A percentile compares a stretch with the other conserved stretches of the same genome.
Conservation (phyloP, 2,329 filamentous ascomycete genomes). For the Colletotrichum godetiae region DNA sequence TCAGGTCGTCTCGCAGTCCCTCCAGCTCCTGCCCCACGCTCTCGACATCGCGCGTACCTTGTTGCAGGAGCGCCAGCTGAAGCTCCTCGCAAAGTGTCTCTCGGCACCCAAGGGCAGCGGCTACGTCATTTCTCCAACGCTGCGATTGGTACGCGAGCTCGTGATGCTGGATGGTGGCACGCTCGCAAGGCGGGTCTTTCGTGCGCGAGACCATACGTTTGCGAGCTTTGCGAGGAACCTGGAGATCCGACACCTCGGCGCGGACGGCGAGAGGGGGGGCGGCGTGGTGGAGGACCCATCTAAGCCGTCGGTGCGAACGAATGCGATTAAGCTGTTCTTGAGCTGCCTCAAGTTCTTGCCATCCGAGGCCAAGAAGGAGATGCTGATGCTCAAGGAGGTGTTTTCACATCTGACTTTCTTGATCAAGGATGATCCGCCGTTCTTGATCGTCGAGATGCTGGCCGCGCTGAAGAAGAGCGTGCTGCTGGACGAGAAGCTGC, state of each 20-base stretch:
- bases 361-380: slow-evolving; percentile 80
- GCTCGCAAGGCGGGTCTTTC: slow-evolving; percentile 81
- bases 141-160: slow-evolving; percentile 88
- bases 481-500: slow-evolving; percentile 78
- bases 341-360: slow-evolving; percentile 83
- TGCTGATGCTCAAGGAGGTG: slow-evolving; percentile 83
- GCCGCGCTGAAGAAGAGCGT: slow-evolving; percentile 76
- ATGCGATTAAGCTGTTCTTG: slow-evolving; percentile 84
- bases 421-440: slow-evolving; percentile 81
- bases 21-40: slow-evolving; percentile 81
- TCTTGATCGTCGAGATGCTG: slow-evolving; percentile 80
- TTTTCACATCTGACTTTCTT: slow-evolving; percentile 84
- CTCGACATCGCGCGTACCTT: slow-evolving; percentile 84
- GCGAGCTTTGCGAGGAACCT: slow-evolving; percentile 85
- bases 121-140: slow-evolving; percentile 87
- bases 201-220: slow-evolving; percentile 81
- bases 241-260: slow-evolving; percentile 68
- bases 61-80: slow-evolving; percentile 82
- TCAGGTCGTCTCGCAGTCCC: slow-evolving; percentile 77
- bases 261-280: slow-evolving; percentile 49
- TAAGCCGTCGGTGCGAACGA: slow-evolving; percentile 83
- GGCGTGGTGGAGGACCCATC: slow-evolving; percentile 70
- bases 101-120: slow-evolving; percentile 86
- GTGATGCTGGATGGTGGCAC: slow-evolving; percentile 87
- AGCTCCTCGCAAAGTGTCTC: slow-evolving; percentile 82